phyloP scores from a whole-genome alignment of 495 filamentous ascomycete genomes.

The Cenococcum geophilum region DNA sequence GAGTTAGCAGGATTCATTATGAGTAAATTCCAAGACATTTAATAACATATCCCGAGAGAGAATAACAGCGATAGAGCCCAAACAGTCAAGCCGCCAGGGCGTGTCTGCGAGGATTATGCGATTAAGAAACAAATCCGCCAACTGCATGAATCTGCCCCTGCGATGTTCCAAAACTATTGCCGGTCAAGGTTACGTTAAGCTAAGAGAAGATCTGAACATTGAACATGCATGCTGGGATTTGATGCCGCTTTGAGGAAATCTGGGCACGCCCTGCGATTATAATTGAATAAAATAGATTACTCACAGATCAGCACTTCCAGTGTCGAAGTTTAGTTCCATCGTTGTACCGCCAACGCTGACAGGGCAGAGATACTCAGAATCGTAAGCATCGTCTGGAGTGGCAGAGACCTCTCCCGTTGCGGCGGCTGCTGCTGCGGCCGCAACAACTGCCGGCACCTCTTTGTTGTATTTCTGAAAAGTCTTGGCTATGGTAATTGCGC shows the following conservation, averaged over 20 bases:
- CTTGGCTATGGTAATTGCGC: constrained; percentile 14
- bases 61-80: background rate
- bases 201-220: constrained; percentile 9
- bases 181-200: constrained; percentile 12
- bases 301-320: constrained; percentile 70
- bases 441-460: constrained; percentile 40
- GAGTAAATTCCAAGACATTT: background rate
- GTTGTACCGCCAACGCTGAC: constrained; percentile 59
- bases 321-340: constrained; percentile 66
- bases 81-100: background rate
- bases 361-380: constrained; percentile 61
- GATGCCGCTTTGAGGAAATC: background rate
- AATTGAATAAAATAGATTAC: constrained; percentile 29
- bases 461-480: constrained; percentile 39
- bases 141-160: background rate
- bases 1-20: constrained; percentile 10
- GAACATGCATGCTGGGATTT: constrained; percentile 3
- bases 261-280: background rate
- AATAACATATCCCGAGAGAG: background rate
- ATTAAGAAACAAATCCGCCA: background rate
- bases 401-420: constrained; percentile 46
- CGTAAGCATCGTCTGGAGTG: constrained; percentile 48
- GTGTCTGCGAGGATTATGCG: background rate
- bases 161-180: background rate
- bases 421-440: constrained; percentile 39